phyloP scores from a whole-genome alignment of 2,329 filamentous ascomycete genomes.

The Microcyclospora tardicrescens region DNA sequence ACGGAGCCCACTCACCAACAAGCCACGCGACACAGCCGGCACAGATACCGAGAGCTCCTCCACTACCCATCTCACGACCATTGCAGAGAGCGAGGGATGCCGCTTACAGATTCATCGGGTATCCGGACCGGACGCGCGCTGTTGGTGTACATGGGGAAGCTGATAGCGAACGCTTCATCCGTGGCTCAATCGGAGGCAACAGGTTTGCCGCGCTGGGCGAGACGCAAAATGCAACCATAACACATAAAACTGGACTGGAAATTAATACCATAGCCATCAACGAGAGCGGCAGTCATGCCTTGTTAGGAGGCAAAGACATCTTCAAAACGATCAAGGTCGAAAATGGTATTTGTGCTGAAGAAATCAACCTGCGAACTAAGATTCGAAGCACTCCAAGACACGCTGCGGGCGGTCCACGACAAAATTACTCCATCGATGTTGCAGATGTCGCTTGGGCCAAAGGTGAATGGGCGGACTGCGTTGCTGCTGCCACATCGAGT shows the following conservation, averaged over 20 bases:
- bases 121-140: constrained; percentile 10
- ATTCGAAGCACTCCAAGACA: constrained; percentile 46
- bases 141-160: constrained; percentile 12
- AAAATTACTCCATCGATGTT: constrained; percentile 41
- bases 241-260: constrained; percentile 51
- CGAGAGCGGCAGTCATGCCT: constrained; percentile 47
- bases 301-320: constrained; percentile 53
- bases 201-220: constrained; percentile 15
- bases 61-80: constrained; percentile 2
- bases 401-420: constrained; percentile 33
- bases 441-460: constrained; percentile 58
- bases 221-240: constrained; percentile 40
- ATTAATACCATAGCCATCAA: constrained; percentile 53
- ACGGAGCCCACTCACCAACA: no score
- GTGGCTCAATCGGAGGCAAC: constrained; percentile 6
- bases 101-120: constrained; percentile 19
- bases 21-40: no score
- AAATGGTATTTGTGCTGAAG: constrained; percentile 45
- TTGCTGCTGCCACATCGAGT: constrained; percentile 52
- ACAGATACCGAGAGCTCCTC: no score
- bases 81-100: constrained; percentile 21
- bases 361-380: constrained; percentile 49
- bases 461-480: constrained; percentile 44
- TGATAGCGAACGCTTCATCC: constrained; percentile 11
- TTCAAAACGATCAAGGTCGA: constrained; percentile 49